Evolutionary conservation across 345 rosid species (phyloP).

Genomic region (Pelargonium nanum): DNA sequence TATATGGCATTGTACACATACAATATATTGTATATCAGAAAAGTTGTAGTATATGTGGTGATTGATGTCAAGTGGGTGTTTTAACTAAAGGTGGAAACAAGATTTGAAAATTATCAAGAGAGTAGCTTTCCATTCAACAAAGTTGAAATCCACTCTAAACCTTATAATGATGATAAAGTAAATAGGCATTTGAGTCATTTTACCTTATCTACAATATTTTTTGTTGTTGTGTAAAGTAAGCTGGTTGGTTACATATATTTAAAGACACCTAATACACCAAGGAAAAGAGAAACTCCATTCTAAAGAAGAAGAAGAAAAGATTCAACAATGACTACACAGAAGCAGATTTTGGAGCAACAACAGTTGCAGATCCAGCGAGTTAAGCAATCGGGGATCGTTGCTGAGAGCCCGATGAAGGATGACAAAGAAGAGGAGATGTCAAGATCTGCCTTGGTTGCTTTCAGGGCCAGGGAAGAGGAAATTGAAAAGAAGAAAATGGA

Average conservation of each 20-base stretch:
- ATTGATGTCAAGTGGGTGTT: background rate
- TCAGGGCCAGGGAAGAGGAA: conserved; percentile 82
- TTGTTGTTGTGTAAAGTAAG: conserved; percentile 19
- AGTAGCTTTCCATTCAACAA: conserved; percentile 15
- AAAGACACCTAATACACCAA: conserved; percentile 13
- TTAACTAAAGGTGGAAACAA: conserved; percentile 15
- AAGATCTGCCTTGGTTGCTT: conserved; percentile 57
- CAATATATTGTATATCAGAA: no score
- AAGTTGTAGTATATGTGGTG: background rate
- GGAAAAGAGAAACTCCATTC: conserved; percentile 32
- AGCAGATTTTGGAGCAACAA: conserved; percentile 17
- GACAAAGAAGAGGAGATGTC: conserved; percentile 69
- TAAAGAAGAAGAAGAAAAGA: conserved; percentile 1
- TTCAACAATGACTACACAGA: conserved; percentile 7
- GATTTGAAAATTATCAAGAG: conserved; percentile 2
- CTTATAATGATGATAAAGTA: conserved; percentile 23
- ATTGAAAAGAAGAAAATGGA: conserved; percentile 77
- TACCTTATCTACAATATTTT: conserved; percentile 10
- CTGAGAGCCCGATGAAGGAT: conserved; percentile 37
- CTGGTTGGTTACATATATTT: conserved; percentile 11
- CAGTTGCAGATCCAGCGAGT: conserved; percentile 35
- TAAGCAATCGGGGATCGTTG: conserved; percentile 38
- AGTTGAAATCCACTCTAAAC: conserved; percentile 20
- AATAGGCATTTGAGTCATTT: conserved; percentile 20
- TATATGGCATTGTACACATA: background rate